These are phyloP conservation scores for Trypanosoma brucei DNA, from an alignment of 208 protist species.

Conservation along the genomic window DNA sequence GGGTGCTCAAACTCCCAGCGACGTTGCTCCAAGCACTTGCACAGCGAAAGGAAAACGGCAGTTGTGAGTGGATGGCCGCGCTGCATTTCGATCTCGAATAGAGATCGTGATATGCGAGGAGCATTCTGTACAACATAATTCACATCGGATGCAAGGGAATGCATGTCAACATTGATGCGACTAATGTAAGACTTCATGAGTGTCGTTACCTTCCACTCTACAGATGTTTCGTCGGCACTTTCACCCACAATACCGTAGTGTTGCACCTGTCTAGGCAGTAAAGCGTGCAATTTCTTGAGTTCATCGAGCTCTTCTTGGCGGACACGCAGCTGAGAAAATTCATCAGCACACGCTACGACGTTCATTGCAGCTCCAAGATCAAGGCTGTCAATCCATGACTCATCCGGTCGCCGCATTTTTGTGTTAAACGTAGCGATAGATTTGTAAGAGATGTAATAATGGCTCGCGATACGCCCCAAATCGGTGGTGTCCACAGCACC, in stretches of 20 bases:
- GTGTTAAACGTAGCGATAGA: conserved; percentile 95
- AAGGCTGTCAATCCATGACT: conserved; percentile 82
- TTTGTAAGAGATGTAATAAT: conserved; percentile 97
- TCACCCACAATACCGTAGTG: conserved; percentile 70
- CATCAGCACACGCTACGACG: conserved; percentile 85
- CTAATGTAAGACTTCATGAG: conserved; percentile 97
- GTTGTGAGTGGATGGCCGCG: conserved; percentile 85
- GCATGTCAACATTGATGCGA: conserved; percentile 73
- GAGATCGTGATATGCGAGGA: conserved; percentile 92
- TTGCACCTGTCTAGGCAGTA: conserved; percentile 57
- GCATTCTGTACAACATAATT: conserved; percentile 96
- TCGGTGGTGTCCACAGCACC: conserved; percentile 95
- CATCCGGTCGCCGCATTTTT: conserved; percentile 78
- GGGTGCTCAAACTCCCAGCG: conserved; percentile 93
- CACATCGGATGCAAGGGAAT: conserved; percentile 92
- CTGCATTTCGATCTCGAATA: conserved; percentile 97
- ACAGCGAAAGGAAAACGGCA: conserved; percentile 85
- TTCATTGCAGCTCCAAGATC: conserved; percentile 91
- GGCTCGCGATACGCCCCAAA: conserved; percentile 94
- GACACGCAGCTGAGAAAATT: conserved; percentile 96
- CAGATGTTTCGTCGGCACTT: conserved; percentile 81
- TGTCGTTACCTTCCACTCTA: conserved; percentile 95
- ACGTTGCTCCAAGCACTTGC: conserved; percentile 92
- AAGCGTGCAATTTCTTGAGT: conserved; percentile 78
- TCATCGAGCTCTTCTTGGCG: conserved; percentile 96